phyloP scores from a whole-genome alignment of 139 green algal genomes.

The Desmodesmus armatus region DNA sequence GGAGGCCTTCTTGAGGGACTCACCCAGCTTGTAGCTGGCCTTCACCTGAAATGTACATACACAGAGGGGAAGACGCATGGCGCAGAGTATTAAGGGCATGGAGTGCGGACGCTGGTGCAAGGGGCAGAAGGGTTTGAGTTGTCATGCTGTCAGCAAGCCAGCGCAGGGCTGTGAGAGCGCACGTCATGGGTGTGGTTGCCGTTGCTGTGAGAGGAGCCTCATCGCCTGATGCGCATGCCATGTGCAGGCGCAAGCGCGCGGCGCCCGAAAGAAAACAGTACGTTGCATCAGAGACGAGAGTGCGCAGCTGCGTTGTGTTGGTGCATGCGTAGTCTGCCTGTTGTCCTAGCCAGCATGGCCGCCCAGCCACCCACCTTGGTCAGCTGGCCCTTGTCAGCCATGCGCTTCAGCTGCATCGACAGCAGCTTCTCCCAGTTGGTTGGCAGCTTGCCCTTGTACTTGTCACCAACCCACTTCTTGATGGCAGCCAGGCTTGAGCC shows the following conservation, averaged over 20 bases:
- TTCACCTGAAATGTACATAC: too few relatives aligned
- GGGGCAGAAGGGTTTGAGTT: too few relatives aligned
- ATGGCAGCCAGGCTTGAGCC: constrained; percentile 80
- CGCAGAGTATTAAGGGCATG: not conserved
- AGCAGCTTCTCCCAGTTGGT: constrained; percentile 38
- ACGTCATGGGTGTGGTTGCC: too few relatives aligned
- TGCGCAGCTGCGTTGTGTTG: not conserved
- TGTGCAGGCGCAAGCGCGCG: too few relatives aligned
- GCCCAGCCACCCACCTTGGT: too few relatives aligned
- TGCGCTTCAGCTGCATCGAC: constrained; percentile 8
- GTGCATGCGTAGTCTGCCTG: not conserved
- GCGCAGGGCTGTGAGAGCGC: too few relatives aligned
- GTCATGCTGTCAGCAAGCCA: too few relatives aligned
- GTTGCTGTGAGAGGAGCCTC: too few relatives aligned
- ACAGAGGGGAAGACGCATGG: not conserved
- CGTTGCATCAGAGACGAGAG: too few relatives aligned
- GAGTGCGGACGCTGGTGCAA: too few relatives aligned
- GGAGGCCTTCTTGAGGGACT: constrained; percentile 29
- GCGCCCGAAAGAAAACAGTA: too few relatives aligned
- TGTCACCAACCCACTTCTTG: constrained; percentile 82
- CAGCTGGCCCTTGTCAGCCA: constrained; percentile 38
- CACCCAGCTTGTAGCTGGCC: constrained; percentile 42
- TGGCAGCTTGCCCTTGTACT: constrained; percentile 63
- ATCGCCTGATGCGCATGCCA: too few relatives aligned
- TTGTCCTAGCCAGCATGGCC: not conserved